These are phyloP conservation scores for Colletotrichum gigasporum DNA, from an alignment of 2,329 filamentous ascomycete species.

Conservation along the genomic window DNA sequence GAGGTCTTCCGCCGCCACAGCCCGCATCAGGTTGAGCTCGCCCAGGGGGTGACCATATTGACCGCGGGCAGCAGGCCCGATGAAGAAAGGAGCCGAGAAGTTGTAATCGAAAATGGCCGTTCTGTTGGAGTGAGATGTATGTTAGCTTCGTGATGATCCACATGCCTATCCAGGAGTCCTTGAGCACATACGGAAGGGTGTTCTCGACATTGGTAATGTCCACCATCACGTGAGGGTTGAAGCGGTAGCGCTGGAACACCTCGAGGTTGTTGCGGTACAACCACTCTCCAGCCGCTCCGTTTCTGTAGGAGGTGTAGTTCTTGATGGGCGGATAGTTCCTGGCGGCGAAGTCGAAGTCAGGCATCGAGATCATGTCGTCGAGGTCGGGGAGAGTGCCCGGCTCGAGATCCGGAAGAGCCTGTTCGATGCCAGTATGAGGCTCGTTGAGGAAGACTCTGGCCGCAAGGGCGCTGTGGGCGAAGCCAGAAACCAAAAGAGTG, in stretches of 20 bases:
- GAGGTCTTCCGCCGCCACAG: constrained; percentile 55
- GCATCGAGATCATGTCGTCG: constrained; percentile 56
- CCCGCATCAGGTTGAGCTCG: constrained; percentile 60
- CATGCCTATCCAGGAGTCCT: too few relatives aligned
- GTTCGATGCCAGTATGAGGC: constrained; percentile 56
- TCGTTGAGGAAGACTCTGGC: constrained; percentile 55
- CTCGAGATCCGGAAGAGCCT: constrained; percentile 45
- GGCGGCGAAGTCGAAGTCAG: constrained; percentile 64
- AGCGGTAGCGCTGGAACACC: constrained; percentile 57
- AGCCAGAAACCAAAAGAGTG: constrained; percentile 36
- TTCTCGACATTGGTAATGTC: constrained; percentile 56
- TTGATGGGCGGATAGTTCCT: constrained; percentile 54
- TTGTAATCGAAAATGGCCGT: constrained; percentile 63
- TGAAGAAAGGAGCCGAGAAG: constrained; percentile 65
- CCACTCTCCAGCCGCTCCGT: constrained; percentile 65
- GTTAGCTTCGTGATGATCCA: too few relatives aligned
- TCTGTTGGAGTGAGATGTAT: constrained; percentile 37
- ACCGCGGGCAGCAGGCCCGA: constrained; percentile 57
- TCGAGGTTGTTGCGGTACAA: constrained; percentile 67
- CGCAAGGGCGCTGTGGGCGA: constrained; percentile 48
- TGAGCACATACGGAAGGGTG: constrained; percentile 44
- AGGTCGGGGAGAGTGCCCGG: constrained; percentile 52
- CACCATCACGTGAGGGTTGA: constrained; percentile 59
- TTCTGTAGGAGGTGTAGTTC: constrained; percentile 67
- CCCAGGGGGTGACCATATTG: constrained; percentile 54